Evolutionary conservation across 2,329 filamentous ascomycete species (phyloP).

Genomic region (Graphiopsis chlorocephala): DNA sequence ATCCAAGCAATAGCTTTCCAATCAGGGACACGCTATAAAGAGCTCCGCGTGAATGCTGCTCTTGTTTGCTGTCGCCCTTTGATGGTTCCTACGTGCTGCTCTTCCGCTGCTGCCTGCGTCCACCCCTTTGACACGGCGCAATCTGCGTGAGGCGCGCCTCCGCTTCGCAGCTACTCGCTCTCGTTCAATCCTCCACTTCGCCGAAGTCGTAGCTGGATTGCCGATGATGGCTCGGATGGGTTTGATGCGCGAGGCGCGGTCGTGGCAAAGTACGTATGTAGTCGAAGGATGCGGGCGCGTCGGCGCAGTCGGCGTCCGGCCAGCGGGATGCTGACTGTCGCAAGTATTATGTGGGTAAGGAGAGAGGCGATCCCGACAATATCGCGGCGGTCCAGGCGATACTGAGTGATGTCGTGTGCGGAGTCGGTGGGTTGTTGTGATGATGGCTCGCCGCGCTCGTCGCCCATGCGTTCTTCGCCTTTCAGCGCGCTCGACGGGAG

Average conservation of each 20-base stretch:
- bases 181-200: constrained; percentile 19
- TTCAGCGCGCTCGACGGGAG: constrained; percentile 2
- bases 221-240: constrained; percentile 26
- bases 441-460: constrained; percentile 3
- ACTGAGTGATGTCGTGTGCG: constrained; percentile 19
- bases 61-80: neutral
- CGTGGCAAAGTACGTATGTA: constrained; percentile 18
- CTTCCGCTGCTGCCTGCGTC: constrained; percentile 24
- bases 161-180: constrained; percentile 20
- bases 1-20: constrained; percentile 4
- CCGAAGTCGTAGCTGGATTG: constrained; percentile 15
- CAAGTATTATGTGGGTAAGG: constrained; percentile 12
- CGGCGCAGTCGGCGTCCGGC: constrained; percentile 31
- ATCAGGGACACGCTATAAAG: neutral
- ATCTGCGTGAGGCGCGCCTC: constrained; percentile 32
- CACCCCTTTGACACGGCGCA: constrained; percentile 30
- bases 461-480: neutral
- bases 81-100: constrained; percentile 4
- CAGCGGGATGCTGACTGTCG: constrained; percentile 25
- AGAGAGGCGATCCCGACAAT: constrained; percentile 22
- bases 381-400: constrained; percentile 34
- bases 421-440: constrained; percentile 19
- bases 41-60: neutral
- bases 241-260: constrained; percentile 26
- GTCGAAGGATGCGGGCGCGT: constrained; percentile 15